A percentile compares a stretch with the other conserved stretches of the same genome.
phyloP scores from a whole-genome alignment of 2,329 filamentous ascomycete species.

The Ophiocordyceps camponoti-floridani region DNA sequence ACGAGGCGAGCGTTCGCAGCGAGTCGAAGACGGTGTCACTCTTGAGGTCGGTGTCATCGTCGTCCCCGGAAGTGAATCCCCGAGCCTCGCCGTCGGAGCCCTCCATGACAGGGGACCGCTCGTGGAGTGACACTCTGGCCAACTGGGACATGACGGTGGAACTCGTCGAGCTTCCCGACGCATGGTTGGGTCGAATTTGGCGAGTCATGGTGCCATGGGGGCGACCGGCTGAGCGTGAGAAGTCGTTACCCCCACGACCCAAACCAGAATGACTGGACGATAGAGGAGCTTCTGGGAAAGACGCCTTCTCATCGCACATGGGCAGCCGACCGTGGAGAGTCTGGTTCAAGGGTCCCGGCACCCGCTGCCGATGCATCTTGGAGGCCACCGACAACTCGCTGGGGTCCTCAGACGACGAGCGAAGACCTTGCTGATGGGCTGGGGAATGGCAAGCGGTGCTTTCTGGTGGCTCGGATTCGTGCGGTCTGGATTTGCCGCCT shows the following conservation, averaged over 20 bases:
- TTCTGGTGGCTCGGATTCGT: conserved; percentile 32
- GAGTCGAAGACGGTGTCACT: conserved; percentile 68
- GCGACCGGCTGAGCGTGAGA: conserved; percentile 16
- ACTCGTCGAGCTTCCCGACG: conserved; percentile 23
- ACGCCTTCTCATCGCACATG: background rate
- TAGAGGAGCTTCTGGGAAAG: conserved; percentile 23
- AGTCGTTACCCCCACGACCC: conserved; percentile 32
- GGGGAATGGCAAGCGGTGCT: conserved; percentile 11
- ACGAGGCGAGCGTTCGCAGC: conserved; percentile 50
- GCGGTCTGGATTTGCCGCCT: conserved; percentile 26
- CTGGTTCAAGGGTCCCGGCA: conserved; percentile 4
- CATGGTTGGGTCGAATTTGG: conserved; percentile 20
- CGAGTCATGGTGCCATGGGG: conserved; percentile 17
- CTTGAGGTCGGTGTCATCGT: conserved; percentile 62
- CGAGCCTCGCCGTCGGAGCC: conserved; percentile 53
- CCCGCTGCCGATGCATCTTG: conserved; percentile 2
- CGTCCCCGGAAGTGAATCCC: conserved; percentile 49
- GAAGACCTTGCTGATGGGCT: conserved; percentile 7
- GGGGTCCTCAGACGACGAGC: background rate
- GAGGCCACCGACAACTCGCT: conserved; percentile 2
- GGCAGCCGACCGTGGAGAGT: conserved; percentile 4
- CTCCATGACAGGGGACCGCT: conserved; percentile 38
- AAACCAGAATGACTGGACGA: conserved; percentile 23
- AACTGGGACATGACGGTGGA: conserved; percentile 22
- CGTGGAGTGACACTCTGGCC: conserved; percentile 11